Base-by-base conservation (phyloP, 2,329 filamentous ascomycete species). In the Cladophialophora chaetospira region DNA sequence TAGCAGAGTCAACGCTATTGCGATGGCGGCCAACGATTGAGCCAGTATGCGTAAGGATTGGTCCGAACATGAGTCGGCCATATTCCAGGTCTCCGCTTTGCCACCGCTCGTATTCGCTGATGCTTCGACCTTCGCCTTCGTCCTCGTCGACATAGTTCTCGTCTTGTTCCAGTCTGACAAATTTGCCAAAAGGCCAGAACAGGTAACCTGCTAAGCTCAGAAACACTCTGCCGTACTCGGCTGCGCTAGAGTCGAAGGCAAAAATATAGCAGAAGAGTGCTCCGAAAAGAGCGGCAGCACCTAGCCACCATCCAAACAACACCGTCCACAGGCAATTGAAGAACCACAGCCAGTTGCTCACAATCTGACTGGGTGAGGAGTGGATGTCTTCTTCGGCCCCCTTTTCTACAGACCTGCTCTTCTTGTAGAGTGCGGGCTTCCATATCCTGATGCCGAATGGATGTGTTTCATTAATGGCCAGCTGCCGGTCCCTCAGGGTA, bases 51-150 rank as follows among this genome's bases (percentile, higher is more conserved):
- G 82, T 86, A 58, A 83, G 75, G 25, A 76, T 84, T 2, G 94
- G 94, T 0, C 94, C 95, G 71, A 99, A 99, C 77, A 99, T 97
- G 2, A 99, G 82, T 29, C 93, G 84, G 2, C 94, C 94, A 71
- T 97, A 91, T 73, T 99, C 94, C 29, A 99, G 82, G 69, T 99
- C 94, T 48, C 94, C 94, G 69, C 86, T 97, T 75, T 99, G 94
- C 94, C 94, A 99, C 74, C 96, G 91, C 72, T 99, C 94, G 70
- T 99, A 99, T 76, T 99, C 94, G 67, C 90, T 95, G 69, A 99
- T 97, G 75, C 92, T 97, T 69, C 94, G 86, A 17, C 94, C 94
- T 74, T 99, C 94, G 36, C 93, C 92, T 68, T 94, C 86, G 68
- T 99, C 94, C 75, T 99, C 94, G 59, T 97, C 89, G 45, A 91